A percentile compares a stretch with the other conserved stretches of the same genome.
Evolutionary conservation across 305 asterid genomes (phyloP).

Genomic region (Rubia tinctorum): DNA sequence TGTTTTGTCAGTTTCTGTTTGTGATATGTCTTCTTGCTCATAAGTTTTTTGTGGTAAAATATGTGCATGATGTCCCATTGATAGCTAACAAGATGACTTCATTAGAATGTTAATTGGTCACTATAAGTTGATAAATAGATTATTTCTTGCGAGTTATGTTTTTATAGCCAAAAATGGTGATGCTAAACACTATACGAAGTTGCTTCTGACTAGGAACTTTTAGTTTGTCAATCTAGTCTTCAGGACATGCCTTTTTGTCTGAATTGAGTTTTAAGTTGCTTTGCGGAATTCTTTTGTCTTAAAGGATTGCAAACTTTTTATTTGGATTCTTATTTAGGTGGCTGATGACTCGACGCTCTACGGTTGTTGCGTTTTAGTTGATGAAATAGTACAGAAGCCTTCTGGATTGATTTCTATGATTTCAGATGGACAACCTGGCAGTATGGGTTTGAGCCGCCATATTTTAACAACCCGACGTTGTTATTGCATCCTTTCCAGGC

Average conservation of each 20-base stretch:
- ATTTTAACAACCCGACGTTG: slow-evolving; percentile 92
- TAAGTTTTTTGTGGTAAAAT: not conserved
- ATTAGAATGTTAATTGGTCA: not conserved
- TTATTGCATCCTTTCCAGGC: slow-evolving; percentile 93
- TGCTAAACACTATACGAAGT: not conserved
- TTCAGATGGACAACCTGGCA: slow-evolving; percentile 58
- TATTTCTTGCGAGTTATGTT: not conserved
- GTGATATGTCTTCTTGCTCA: not conserved
- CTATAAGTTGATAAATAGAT: not conserved
- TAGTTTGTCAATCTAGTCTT: not conserved
- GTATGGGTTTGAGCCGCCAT: slow-evolving; percentile 62
- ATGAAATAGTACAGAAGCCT: slow-evolving; percentile 87
- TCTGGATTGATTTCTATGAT: slow-evolving; percentile 83
- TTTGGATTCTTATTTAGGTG: slow-evolving; percentile 20
- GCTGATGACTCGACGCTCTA: slow-evolving; percentile 90
- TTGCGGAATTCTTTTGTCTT: not conserved
- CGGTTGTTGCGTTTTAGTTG: slow-evolving; percentile 98
- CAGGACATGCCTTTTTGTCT: not conserved
- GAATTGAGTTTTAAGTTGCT: not conserved
- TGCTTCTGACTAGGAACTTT: not conserved
- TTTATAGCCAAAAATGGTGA: not conserved
- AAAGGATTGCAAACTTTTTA: slow-evolving; percentile 1
- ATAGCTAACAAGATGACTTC: not conserved
- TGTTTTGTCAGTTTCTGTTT: not conserved
- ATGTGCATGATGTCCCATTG: not conserved